Conservation (phyloP, 2,329 filamentous ascomycete species). For the Fusarium anthophilum region DNA sequence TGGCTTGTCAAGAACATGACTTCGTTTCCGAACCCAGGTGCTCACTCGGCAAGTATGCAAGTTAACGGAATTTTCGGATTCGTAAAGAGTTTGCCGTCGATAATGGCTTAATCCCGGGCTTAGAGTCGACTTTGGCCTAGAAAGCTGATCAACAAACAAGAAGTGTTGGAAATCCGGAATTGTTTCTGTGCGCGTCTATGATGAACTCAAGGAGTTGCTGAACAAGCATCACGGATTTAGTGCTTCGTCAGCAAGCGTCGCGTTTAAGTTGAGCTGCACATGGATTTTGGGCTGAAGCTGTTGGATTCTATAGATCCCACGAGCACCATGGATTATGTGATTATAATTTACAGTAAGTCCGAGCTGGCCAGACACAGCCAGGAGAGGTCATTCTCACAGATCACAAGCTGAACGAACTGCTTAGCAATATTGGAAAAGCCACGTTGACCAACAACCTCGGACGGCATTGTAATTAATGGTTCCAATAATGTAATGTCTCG, state of each 20-base stretch:
- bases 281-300: not conserved
- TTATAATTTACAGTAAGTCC: not conserved
- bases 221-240: not conserved
- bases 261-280: not conserved
- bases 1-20: not conserved
- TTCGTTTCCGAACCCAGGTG: not conserved
- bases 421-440: not conserved
- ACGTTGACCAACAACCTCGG: not conserved
- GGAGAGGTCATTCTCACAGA: not conserved
- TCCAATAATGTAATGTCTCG: not conserved
- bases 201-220: not conserved
- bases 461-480: not conserved
- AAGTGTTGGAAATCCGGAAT: not conserved
- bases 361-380: not conserved
- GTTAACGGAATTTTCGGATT: not conserved
- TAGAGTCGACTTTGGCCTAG: not conserved
- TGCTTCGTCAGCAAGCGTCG: constrained; percentile 25
- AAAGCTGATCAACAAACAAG: not conserved
- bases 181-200: not conserved
- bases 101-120: not conserved
- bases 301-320: not conserved
- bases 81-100: not conserved
- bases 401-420: not conserved
- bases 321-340: not conserved
- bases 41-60: not conserved